A percentile compares a stretch with the other conserved stretches of the same genome.
These are phyloP conservation scores for Bacterosira constricta DNA, from an alignment of 108 stramenopile genomes.

Conservation along the genomic window DNA sequence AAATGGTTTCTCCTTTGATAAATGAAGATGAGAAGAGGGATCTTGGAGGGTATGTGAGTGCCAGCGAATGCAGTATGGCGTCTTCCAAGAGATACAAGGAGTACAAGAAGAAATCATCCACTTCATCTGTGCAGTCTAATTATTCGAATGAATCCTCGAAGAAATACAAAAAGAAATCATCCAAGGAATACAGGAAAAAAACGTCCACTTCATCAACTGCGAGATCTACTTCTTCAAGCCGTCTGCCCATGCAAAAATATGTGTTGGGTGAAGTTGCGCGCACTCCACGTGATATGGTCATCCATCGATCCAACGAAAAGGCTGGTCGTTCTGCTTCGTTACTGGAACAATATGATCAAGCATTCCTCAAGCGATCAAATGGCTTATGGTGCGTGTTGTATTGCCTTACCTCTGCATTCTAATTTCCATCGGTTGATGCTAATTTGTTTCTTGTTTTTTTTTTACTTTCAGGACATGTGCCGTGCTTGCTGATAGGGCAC, in stretches of 20 bases:
- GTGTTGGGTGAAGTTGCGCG: conserved; percentile 21
- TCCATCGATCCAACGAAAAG: conserved; percentile 5
- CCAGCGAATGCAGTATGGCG: not conserved
- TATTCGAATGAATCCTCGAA: too few species aligned
- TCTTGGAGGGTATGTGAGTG: not conserved
- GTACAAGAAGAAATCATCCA: not conserved
- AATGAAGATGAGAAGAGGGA: conserved; percentile 1
- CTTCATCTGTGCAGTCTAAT: too few species aligned
- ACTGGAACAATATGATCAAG: conserved; percentile 14
- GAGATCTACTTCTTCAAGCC: not conserved
- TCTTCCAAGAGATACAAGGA: too few species aligned
- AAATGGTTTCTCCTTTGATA: not conserved
- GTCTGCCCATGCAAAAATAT: conserved; percentile 8
- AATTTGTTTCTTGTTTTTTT: not conserved
- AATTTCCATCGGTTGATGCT: not conserved
- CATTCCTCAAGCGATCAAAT: conserved; percentile 18
- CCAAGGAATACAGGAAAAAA: not conserved
- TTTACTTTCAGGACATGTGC: not conserved
- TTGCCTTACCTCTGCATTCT: not conserved
- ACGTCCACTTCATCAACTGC: not conserved
- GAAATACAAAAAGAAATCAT: not conserved
- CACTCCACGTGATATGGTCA: conserved; percentile 23
- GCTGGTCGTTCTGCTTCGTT: conserved; percentile 15
- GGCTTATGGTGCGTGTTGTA: conserved; percentile 4
- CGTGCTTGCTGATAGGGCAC: conserved; percentile 5